Conservation (phyloP, 2,329 filamentous ascomycete genomes). For the Blastomyces percursus region DNA sequence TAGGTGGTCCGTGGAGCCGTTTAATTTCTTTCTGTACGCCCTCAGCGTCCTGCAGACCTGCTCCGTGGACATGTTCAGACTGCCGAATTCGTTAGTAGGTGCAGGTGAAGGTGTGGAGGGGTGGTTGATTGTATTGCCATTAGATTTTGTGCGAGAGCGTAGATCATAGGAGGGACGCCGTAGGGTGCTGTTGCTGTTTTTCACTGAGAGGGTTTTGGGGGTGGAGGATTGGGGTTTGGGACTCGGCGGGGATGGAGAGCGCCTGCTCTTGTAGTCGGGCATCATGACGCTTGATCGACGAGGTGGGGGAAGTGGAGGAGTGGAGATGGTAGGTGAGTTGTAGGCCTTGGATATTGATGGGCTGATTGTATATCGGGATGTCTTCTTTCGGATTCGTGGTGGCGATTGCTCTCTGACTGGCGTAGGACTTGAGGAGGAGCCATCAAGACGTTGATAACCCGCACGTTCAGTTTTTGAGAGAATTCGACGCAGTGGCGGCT, state of each 20-base stretch:
- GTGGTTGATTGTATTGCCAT: conserved; percentile 16
- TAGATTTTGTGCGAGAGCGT: conserved; percentile 38
- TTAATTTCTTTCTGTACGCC: conserved; percentile 49
- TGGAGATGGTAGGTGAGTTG: conserved; percentile 23
- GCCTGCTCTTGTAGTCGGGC: conserved; percentile 20
- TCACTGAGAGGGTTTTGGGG: conserved; percentile 21
- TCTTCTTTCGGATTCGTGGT: conserved; percentile 44
- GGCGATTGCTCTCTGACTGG: conserved; percentile 38
- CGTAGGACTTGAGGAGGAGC: conserved; percentile 33
- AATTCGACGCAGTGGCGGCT: conserved; percentile 70
- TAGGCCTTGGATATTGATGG: conserved; percentile 24
- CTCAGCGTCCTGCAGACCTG: conserved; percentile 47
- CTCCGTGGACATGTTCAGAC: conserved; percentile 44
- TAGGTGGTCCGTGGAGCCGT: conserved; percentile 38
- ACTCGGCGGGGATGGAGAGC: conserved; percentile 33
- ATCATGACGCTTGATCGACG: conserved; percentile 22
- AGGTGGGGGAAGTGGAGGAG: conserved; percentile 19
- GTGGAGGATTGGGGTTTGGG: conserved; percentile 20
- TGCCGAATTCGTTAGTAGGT: conserved; percentile 33
- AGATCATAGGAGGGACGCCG: conserved; percentile 42
- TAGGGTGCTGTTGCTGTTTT: conserved; percentile 23
- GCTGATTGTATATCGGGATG: conserved; percentile 43
- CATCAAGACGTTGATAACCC: conserved; percentile 54
- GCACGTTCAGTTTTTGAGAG: conserved; percentile 79
- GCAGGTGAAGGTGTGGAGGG: conserved; percentile 6